Conservation (phyloP, 495 filamentous ascomycete species). For the Penicillium bovifimosum region DNA sequence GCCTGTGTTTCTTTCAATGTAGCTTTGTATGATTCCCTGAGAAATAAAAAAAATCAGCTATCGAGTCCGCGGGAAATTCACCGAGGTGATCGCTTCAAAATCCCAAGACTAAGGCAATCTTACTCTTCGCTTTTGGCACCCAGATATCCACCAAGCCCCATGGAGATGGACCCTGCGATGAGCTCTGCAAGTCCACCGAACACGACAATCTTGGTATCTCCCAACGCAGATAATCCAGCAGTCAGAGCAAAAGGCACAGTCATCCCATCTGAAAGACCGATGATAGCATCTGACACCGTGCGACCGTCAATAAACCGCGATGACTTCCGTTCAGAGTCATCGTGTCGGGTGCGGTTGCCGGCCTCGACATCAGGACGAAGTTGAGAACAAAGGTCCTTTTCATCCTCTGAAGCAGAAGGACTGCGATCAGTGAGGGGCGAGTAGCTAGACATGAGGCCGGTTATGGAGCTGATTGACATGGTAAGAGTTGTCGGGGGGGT, state of each 20-base stretch:
- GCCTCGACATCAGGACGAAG: constrained; percentile 20
- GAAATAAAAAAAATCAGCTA: not conserved
- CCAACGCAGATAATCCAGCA: constrained; percentile 50
- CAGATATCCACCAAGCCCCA: constrained; percentile 57
- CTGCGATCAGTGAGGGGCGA: constrained; percentile 30
- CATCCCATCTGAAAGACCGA: constrained; percentile 57
- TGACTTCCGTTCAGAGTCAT: constrained; percentile 8
- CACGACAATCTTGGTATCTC: constrained; percentile 52
- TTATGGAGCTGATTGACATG: constrained; percentile 37
- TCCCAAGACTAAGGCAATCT: constrained; percentile 12
- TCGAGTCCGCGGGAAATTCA: not conserved
- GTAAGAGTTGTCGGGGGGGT: not conserved
- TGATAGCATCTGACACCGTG: constrained; percentile 54
- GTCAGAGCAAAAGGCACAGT: constrained; percentile 57
- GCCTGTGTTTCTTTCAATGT: constrained; percentile 43
- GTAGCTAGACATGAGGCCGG: constrained; percentile 36
- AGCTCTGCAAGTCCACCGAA: constrained; percentile 54
- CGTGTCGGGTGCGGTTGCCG: constrained; percentile 14
- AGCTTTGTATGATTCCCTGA: constrained; percentile 48
- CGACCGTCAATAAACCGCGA: constrained; percentile 40
- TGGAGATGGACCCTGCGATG: constrained; percentile 54
- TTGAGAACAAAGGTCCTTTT: constrained; percentile 27
- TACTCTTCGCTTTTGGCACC: constrained; percentile 66
- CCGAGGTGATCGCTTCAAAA: too few relatives aligned
- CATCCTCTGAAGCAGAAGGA: constrained; percentile 26